Evolutionary conservation across 2,329 filamentous ascomycete genomes (phyloP).

Genomic region (Leptosphaerulina australis): DNA sequence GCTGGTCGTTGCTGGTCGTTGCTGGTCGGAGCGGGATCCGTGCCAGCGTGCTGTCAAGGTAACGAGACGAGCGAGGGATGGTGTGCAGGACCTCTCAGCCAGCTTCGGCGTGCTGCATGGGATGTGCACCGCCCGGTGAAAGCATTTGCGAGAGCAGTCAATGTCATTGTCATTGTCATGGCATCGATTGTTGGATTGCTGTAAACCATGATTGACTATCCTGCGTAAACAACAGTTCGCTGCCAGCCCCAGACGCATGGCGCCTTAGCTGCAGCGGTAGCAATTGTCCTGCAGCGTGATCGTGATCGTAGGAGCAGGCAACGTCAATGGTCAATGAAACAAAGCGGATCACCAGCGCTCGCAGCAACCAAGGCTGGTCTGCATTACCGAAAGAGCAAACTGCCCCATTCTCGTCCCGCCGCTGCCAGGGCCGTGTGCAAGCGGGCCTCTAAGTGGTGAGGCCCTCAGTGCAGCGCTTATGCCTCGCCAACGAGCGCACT

Average conservation of each 20-base stretch:
- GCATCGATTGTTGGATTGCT: not conserved
- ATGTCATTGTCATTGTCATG: not conserved
- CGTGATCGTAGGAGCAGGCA: constrained; percentile 15
- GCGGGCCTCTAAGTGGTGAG: constrained; percentile 34
- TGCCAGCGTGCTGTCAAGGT: constrained; percentile 32
- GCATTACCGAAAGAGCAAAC: constrained; percentile 29
- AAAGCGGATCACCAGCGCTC: constrained; percentile 30
- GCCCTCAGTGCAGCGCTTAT: constrained; percentile 36
- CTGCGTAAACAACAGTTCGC: constrained; percentile 26
- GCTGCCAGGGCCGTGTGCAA: constrained; percentile 30
- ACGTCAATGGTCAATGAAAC: constrained; percentile 28
- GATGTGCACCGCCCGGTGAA: constrained; percentile 8
- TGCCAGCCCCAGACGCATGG: constrained; percentile 14
- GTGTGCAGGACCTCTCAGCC: constrained; percentile 17
- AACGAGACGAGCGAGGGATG: constrained; percentile 26
- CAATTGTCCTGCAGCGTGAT: constrained; percentile 21
- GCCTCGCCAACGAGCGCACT: constrained; percentile 29
- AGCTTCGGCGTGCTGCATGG: constrained; percentile 24
- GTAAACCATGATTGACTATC: constrained; percentile 20
- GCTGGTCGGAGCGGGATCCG: constrained; percentile 29
- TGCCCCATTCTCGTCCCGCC: constrained; percentile 31
- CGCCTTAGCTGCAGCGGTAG: constrained; percentile 19
- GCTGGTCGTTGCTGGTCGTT: too few species aligned
- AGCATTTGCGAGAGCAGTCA: constrained; percentile 20
- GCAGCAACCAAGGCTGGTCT: constrained; percentile 29